Evolutionary conservation across 306 rosid species (phyloP), one percentile per base, ranked within the genome.

Genomic region (Vigna unguiculata): DNA sequence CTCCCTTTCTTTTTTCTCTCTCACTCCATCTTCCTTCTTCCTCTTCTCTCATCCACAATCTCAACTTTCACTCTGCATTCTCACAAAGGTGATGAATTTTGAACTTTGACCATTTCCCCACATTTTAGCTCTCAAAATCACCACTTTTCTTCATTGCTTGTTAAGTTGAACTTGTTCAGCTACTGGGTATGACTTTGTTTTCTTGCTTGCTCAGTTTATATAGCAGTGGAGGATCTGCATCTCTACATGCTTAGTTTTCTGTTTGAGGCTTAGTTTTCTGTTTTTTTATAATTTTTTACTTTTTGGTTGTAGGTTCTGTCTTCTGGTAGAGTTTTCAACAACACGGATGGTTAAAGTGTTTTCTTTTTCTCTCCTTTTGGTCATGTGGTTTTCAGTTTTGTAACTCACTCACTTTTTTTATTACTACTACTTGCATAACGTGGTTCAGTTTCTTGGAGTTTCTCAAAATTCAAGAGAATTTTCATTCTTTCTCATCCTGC

Each of bases 81-180:
- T 60, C 0, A 14, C 1, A 22, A 63, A 83, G 92, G 87, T 84
- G 17, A 71, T 52, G 61, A 61, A 64, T 66, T 64, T 68, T 62
- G 2, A 34, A 10, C 80, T 45, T 4, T 64, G 25, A 1, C 32
- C 46, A 47, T 62, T 82, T 67, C 12, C 54, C 51, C 25, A 36
- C 30, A 47, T 54, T 22, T 17, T 0, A 55, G 8, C 8, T 36
- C 12, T 41, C 2, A 48, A 47, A 15, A 6, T 62, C 45, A 0
- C 17, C 43, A 28, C 11, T 69, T 66, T 43, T 60, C 48, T 48
- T 25, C 82, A 25, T 28, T 22, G n/a, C 34, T 20, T 73, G 36
- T 52, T 78, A 59, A 19, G 28, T 58, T 72, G n/a, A 66, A 45
- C 9, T 47, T 4, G 71, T 65, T 63, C 60, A 58, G 45, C 53